Base-by-base conservation (phyloP, 2,329 filamentous ascomycete species). In the Tympanopsis confertula region DNA sequence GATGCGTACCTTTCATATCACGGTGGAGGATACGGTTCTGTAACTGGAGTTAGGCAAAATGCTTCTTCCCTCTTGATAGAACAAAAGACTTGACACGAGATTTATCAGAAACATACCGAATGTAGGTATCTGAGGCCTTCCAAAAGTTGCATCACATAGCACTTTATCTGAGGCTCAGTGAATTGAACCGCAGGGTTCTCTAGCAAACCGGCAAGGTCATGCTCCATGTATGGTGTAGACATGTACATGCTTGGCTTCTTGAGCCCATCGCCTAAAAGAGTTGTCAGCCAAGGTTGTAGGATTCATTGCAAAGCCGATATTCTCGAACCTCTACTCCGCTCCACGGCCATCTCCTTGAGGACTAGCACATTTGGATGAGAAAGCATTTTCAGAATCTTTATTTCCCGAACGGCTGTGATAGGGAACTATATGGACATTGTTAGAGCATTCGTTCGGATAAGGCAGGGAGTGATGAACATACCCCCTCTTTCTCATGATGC, bases 221-320 rank as follows among this genome's bases (percentile, higher is more conserved):
- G 81, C 46, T 85, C 79, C 78, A 85, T 83, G 54, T 85, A 86
- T 14, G 79, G 81, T 19, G 74, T 83, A 39, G 85, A 79, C 80
- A 85, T 85, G 59, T 84, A 85, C 58, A 85, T 74, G 44, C 76
- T 78, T 5, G 68, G 68, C 36, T 67, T 62, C 53, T 71, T 72
- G 47, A 68, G 64, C 50, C 69, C 68, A 49, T 76, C 70, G 28
- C 65, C 63, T 63, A 44, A 38, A 17, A 26, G 41, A 20, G 20
- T 14, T 13, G 64, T 44, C 19, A 44, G 42, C 28, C 4, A 26
- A 33, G 20, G 14, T 35, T 20, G 17, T 35, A 13, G 10, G 13
- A 13, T 28, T 10, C 24, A 10, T 28, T 10, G 24, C 10, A n/a
- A 28, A 28, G 24, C n/a, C 24, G 24, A 28, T n/a, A 28, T 10